These are phyloP conservation scores for Gastroboletus turbinatus DNA, from an alignment of 1,284 basidiomycete species.

Conservation along the genomic window DNA sequence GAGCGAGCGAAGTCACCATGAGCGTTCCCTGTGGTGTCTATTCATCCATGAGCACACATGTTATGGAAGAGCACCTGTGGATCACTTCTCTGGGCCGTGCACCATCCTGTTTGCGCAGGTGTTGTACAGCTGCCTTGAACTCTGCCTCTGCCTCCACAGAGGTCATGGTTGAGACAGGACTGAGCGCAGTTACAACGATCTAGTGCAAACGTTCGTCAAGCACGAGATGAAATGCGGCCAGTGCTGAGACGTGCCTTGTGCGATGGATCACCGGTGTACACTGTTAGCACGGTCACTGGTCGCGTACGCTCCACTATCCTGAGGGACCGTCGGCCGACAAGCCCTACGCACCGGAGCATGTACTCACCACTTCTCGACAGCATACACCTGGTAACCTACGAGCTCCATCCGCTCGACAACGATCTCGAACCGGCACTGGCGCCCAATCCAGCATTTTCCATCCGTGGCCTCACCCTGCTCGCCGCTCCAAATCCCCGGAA, in stretches of 20 bases:
- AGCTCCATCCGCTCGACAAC: slow-evolving; percentile 46
- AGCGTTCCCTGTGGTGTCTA: slow-evolving; percentile 67
- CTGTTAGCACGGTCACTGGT: slow-evolving; percentile 59
- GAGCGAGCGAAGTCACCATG: slow-evolving; percentile 79
- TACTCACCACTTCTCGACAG: slow-evolving; percentile 78
- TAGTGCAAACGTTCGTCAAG: slow-evolving; percentile 31
- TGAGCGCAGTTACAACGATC: slow-evolving; percentile 60
- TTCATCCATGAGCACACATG: slow-evolving; percentile 15
- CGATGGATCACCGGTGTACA: slow-evolving; percentile 69
- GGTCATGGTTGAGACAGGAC: slow-evolving; percentile 43
- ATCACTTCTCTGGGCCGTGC: slow-evolving; percentile 65
- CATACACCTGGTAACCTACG: slow-evolving; percentile 73
- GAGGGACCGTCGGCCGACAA: slow-evolving; percentile 11
- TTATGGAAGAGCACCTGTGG: neutral
- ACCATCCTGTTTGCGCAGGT: slow-evolving; percentile 57
- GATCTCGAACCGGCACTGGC: slow-evolving; percentile 43
- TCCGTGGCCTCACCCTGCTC: slow-evolving; percentile 20
- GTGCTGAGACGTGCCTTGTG: slow-evolving; percentile 50
- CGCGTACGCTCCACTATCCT: slow-evolving; percentile 69
- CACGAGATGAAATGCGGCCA: neutral
- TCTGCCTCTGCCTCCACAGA: slow-evolving; percentile 48
- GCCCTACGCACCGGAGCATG: neutral
- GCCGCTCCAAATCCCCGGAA: slow-evolving; percentile 1
- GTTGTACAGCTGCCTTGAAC: slow-evolving; percentile 59
- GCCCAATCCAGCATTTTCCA: slow-evolving; percentile 41